Conservation (phyloP, 1,284 basidiomycete species). For the Pyrrhoderma lamaoense region DNA sequence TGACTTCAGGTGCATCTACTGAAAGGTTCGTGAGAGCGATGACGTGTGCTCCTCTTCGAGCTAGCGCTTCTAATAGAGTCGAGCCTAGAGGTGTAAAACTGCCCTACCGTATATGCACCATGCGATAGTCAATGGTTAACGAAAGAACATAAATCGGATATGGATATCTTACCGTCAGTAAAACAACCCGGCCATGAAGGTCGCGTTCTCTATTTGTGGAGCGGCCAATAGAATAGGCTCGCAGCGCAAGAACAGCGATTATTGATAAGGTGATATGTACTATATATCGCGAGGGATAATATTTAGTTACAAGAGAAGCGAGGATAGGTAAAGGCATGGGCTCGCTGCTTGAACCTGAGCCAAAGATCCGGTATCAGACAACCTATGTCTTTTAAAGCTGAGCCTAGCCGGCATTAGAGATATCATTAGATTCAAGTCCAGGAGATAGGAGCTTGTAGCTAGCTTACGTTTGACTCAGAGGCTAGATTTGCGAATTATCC, state of each 20-base stretch:
- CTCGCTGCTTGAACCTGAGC: not conserved
- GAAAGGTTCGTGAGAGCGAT: conserved; percentile 60
- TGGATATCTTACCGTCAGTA: conserved; percentile 50
- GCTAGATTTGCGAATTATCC: no score
- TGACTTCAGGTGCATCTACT: conserved; percentile 44
- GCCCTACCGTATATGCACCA: conserved; percentile 37
- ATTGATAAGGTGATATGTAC: conserved; percentile 41
- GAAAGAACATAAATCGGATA: conserved; percentile 5
- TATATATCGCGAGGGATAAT: conserved; percentile 35
- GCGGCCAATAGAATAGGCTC: conserved; percentile 58
- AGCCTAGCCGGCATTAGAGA: no score
- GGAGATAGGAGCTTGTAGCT: no score
- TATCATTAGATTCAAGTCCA: no score
- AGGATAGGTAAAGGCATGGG: conserved; percentile 14
- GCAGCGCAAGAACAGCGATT: conserved; percentile 38
- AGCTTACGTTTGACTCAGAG: no score
- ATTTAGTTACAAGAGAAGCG: conserved; percentile 7
- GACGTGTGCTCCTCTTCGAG: conserved; percentile 65
- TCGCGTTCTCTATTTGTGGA: conserved; percentile 63
- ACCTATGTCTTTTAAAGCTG: no score
- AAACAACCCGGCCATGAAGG: conserved; percentile 59
- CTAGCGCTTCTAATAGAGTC: conserved; percentile 55
- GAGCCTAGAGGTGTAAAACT: conserved; percentile 66
- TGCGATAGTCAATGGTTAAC: not conserved
- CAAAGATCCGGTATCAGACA: no score